These are phyloP conservation scores for Oenanthe sinensis DNA, from an alignment of 129 eudicot genomes.

Conservation along the genomic window DNA sequence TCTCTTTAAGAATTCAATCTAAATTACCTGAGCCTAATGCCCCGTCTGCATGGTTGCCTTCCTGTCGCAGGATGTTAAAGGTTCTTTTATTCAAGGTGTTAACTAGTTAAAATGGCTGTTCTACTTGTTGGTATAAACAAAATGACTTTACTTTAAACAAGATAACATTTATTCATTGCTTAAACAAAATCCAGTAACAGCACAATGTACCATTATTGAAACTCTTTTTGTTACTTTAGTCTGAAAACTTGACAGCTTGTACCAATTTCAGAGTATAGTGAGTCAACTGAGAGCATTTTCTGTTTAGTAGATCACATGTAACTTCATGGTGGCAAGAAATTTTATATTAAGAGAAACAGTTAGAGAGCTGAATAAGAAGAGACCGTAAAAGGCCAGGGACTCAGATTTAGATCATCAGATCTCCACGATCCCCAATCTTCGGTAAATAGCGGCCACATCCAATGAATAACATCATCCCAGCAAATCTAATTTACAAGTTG, in stretches of 20 bases:
- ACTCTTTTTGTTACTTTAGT: neutral
- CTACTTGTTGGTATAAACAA: neutral
- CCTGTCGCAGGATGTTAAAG: neutral
- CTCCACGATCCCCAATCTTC: conserved; percentile 96
- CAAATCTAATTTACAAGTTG: conserved; percentile 37
- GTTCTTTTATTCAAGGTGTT: neutral
- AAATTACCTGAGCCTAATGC: neutral
- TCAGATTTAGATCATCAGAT: conserved; percentile 58
- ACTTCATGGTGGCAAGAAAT: neutral
- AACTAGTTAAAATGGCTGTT: neutral
- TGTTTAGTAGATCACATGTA: neutral
- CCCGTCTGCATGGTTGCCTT: neutral
- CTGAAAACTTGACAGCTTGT: neutral
- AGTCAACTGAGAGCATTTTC: neutral
- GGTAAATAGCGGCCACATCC: conserved; percentile 98
- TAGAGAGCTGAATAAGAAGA: conserved; percentile 16
- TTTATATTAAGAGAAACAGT: neutral
- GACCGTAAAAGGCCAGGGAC: conserved; percentile 85
- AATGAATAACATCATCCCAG: conserved; percentile 87
- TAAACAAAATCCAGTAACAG: neutral
- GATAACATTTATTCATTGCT: neutral
- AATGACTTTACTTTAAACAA: neutral
- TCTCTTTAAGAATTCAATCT: neutral
- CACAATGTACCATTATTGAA: neutral
- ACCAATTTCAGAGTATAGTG: neutral